Evolutionary conservation across 2,329 filamentous ascomycete species (phyloP).

Genomic region (Coniochaeta sp.): DNA sequence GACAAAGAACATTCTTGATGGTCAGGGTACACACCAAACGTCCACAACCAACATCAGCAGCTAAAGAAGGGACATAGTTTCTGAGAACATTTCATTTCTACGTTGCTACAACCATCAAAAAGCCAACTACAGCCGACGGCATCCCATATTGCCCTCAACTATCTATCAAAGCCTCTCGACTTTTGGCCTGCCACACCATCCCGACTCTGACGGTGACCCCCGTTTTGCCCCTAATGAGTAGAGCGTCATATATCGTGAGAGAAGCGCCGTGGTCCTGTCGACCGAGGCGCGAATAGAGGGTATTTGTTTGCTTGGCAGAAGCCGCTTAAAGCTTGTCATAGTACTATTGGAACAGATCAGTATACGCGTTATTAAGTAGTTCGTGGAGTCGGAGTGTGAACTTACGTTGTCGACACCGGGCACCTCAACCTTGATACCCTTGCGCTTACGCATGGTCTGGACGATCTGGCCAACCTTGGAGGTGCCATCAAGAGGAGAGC

Average conservation of each 20-base stretch:
- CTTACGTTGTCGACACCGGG: slow-evolving; percentile 93
- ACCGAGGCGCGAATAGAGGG: slow-evolving; percentile 30
- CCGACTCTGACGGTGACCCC: slow-evolving; percentile 8
- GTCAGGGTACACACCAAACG: no score
- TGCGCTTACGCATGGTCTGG: slow-evolving; percentile 90
- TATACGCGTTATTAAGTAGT: slow-evolving; percentile 7
- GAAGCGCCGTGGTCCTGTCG: slow-evolving; percentile 30
- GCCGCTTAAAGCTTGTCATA: slow-evolving; percentile 93
- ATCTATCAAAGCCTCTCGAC: slow-evolving; percentile 23
- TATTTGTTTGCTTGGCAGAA: slow-evolving; percentile 37
- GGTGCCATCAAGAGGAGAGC: slow-evolving; percentile 77
- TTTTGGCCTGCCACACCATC: slow-evolving; percentile 21
- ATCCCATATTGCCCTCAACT: slow-evolving; percentile 28
- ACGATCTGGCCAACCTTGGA: slow-evolving; percentile 81
- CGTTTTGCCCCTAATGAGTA: slow-evolving; percentile 18
- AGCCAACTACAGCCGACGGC: slow-evolving; percentile 23
- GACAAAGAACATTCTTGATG: no score
- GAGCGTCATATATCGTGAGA: slow-evolving; percentile 6
- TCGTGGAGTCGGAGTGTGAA: slow-evolving; percentile 20
- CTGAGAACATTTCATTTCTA: slow-evolving; percentile 28
- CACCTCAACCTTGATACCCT: slow-evolving; percentile 97
- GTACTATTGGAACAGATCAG: slow-evolving; percentile 59
- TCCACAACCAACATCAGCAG: no score
- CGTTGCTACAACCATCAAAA: slow-evolving; percentile 34
- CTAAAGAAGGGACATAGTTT: background rate